phyloP scores from a whole-genome alignment of 352 stramenopile species.

The Peronospora belbahrii region DNA sequence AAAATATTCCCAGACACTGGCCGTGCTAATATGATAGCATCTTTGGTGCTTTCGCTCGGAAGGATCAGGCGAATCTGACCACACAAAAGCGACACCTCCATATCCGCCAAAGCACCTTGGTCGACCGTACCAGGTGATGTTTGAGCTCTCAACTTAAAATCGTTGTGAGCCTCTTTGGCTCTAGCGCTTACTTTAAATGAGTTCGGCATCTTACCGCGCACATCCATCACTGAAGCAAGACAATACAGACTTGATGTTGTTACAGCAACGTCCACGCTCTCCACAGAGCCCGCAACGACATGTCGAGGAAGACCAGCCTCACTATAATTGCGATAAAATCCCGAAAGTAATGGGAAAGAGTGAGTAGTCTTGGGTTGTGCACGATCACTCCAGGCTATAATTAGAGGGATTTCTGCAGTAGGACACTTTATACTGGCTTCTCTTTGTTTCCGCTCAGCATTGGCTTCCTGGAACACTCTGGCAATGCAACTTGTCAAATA shows the following conservation, averaged over 20 bases:
- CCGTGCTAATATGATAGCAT: conserved; percentile 14
- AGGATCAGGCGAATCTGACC: conserved; percentile 50
- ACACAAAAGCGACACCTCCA: conserved; percentile 42
- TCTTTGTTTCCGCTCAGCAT: background rate
- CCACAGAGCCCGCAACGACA: conserved; percentile 39
- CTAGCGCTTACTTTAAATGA: background rate
- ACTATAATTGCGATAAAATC: conserved; percentile 47
- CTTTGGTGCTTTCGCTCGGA: conserved; percentile 31
- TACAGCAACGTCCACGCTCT: conserved; percentile 35
- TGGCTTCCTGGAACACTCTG: conserved; percentile 30
- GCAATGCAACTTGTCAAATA: conserved; percentile 40
- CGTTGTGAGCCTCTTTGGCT: background rate
- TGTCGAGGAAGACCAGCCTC: conserved; percentile 20
- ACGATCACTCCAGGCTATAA: conserved; percentile 23
- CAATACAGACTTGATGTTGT: conserved; percentile 42
- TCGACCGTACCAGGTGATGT: background rate
- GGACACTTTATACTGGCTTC: background rate
- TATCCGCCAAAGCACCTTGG: conserved; percentile 9
- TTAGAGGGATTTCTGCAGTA: conserved; percentile 22
- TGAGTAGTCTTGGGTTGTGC: conserved; percentile 10
- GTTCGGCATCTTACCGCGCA: background rate
- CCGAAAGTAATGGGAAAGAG: conserved; percentile 28
- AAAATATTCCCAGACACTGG: conserved; percentile 18
- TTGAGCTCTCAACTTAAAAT: background rate
- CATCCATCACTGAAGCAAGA: conserved; percentile 24